Percentiles rank a stretch among this genome's conserved stretches.
phyloP scores from a whole-genome alignment of 768 basidiomycete species.

The Strobilomyces confusus region DNA sequence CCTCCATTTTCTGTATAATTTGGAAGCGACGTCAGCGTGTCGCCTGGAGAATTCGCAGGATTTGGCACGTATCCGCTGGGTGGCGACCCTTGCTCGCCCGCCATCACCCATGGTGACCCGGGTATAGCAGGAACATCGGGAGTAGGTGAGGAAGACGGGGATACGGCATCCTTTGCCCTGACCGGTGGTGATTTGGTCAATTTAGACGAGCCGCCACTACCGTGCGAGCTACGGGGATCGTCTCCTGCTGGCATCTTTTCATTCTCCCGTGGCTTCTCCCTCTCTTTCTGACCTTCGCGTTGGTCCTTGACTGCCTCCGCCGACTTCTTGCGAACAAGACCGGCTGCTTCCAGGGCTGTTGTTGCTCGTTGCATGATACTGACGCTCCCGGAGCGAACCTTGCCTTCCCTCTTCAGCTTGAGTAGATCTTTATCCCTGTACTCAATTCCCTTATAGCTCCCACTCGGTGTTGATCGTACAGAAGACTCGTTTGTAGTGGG shows the following conservation, averaged over 20 bases:
- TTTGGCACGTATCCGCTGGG: slow-evolving; percentile 37
- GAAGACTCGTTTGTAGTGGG: slow-evolving; percentile 48
- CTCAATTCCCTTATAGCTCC: slow-evolving; percentile 51
- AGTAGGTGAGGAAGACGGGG: slow-evolving; percentile 49
- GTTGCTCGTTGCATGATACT: slow-evolving; percentile 96
- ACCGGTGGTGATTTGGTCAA: slow-evolving; percentile 68
- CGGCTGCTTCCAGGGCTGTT: slow-evolving; percentile 82
- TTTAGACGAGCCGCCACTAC: slow-evolving; percentile 54
- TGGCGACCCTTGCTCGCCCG: slow-evolving; percentile 42
- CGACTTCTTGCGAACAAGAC: slow-evolving; percentile 80
- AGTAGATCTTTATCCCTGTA: slow-evolving; percentile 42
- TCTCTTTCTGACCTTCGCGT: slow-evolving; percentile 42
- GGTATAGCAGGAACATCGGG: slow-evolving; percentile 35
- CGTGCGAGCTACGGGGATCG: slow-evolving; percentile 64
- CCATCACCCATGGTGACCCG: slow-evolving; percentile 74
- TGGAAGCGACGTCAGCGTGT: slow-evolving; percentile 48
- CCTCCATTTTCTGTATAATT: slow-evolving; percentile 32
- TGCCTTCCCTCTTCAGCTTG: slow-evolving; percentile 52
- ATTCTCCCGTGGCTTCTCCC: slow-evolving; percentile 41
- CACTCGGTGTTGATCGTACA: slow-evolving; percentile 57
- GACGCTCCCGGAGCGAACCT: slow-evolving; percentile 81
- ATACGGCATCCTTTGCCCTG: slow-evolving; percentile 44
- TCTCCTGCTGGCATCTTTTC: slow-evolving; percentile 43
- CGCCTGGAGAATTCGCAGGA: slow-evolving; percentile 51
- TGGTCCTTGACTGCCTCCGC: slow-evolving; percentile 68